Evolutionary conservation across 176 grass and related monocot genomes (phyloP).

Genomic region (bread wheat (Triticum aestivum)): DNA sequence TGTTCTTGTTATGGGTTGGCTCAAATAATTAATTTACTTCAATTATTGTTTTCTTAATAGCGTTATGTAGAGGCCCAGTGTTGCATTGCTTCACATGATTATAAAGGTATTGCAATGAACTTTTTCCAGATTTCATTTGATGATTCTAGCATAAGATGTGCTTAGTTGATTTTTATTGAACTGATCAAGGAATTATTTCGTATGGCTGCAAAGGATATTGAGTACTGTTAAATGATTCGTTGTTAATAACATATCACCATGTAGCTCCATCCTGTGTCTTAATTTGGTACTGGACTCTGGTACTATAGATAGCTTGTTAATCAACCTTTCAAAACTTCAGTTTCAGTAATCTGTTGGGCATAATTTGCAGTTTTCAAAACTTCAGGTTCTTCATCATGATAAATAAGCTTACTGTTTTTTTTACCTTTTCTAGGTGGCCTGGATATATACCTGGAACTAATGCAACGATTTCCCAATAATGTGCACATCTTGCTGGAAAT

Average conservation of each 20-base stretch:
- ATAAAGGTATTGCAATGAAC: conserved; percentile 64
- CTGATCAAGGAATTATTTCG: conserved; percentile 3
- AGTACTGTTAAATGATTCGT: background rate
- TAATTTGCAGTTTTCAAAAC: conserved; percentile 12
- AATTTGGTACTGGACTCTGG: background rate
- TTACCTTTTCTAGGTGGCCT: conserved; percentile 72
- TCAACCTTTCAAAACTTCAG: background rate
- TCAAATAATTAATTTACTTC: conserved; percentile 9
- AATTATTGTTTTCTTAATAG: conserved; percentile 48
- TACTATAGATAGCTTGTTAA: background rate
- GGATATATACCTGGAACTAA: conserved; percentile 83
- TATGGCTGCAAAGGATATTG: background rate
- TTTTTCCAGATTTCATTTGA: conserved; percentile 17
- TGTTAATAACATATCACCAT: background rate
- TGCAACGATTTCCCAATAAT: conserved; percentile 89
- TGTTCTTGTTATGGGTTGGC: conserved; percentile 27
- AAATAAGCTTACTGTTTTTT: background rate
- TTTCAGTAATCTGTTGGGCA: background rate
- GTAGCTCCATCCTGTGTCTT: background rate
- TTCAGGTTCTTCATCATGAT: background rate
- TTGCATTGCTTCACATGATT: conserved; percentile 93
- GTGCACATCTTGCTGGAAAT: conserved; percentile 91
- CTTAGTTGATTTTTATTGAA: background rate
- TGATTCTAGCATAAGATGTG: background rate
- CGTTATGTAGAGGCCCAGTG: conserved; percentile 95